Percentiles rank a stretch among this genome's conserved stretches.
These are phyloP conservation scores for Russula earlei DNA, from an alignment of 768 basidiomycete genomes.

Conservation along the genomic window DNA sequence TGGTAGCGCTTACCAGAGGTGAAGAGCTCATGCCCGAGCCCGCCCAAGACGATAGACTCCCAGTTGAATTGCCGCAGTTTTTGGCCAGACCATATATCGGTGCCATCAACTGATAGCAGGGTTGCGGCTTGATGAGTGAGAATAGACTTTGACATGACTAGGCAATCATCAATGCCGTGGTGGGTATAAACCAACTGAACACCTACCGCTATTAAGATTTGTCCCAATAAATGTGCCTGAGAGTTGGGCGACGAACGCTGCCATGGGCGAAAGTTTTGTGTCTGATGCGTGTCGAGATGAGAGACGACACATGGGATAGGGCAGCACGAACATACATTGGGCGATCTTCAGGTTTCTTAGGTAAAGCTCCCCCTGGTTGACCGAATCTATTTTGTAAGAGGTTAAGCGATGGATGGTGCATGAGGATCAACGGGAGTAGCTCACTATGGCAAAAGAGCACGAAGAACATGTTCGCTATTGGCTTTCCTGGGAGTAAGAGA, in stretches of 20 bases:
- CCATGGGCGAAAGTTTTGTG: constrained; percentile 40
- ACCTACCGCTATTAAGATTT: constrained; percentile 28
- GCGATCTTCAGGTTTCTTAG: constrained; percentile 41
- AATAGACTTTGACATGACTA: constrained; percentile 50
- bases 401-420: not conserved
- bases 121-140: constrained; percentile 42
- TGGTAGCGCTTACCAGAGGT: constrained; percentile 29
- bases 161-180: not conserved
- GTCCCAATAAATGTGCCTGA: constrained; percentile 40
- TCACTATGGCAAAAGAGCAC: constrained; percentile 40
- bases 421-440: not conserved
- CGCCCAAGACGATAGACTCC: constrained; percentile 46
- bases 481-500: constrained; percentile 28
- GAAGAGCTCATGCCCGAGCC: constrained; percentile 21
- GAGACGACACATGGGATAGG: not conserved
- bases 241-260: constrained; percentile 41
- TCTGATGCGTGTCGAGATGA: constrained; percentile 17
- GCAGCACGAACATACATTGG: constrained; percentile 26
- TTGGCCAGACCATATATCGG: constrained; percentile 43
- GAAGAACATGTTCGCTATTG: constrained; percentile 31
- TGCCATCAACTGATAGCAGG: constrained; percentile 45
- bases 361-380: constrained; percentile 36
- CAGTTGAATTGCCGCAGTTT: constrained; percentile 43
- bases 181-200: not conserved
- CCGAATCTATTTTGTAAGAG: constrained; percentile 26